phyloP scores from a whole-genome alignment of 345 rosid genomes.

The Euclidium syriacum region DNA sequence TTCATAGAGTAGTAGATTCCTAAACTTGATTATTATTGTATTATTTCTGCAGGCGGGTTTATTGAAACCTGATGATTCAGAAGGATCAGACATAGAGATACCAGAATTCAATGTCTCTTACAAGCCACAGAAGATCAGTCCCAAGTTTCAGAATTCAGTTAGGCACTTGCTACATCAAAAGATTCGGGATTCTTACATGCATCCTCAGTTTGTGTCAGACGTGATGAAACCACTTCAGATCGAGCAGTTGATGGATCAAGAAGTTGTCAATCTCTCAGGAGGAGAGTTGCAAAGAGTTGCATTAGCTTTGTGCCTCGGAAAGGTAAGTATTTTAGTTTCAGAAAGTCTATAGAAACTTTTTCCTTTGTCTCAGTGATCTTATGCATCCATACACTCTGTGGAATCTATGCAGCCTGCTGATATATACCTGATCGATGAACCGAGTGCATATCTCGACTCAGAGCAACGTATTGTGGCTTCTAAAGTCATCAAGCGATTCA shows the following conservation, averaged over 20 bases:
- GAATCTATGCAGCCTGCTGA: slow-evolving; percentile 82
- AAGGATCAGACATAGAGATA: slow-evolving; percentile 74
- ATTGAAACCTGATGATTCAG: slow-evolving; percentile 72
- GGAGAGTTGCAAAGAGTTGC: slow-evolving; percentile 99
- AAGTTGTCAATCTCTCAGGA: slow-evolving; percentile 92
- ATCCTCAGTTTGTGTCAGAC: slow-evolving; percentile 96
- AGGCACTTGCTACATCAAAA: slow-evolving; percentile 79
- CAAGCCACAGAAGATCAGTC: slow-evolving; percentile 98
- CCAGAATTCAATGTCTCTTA: slow-evolving; percentile 96
- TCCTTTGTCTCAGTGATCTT: slow-evolving; percentile 9
- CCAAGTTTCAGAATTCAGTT: slow-evolving; percentile 69
- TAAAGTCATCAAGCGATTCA: slow-evolving; percentile 95
- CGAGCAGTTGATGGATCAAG: slow-evolving; percentile 96
- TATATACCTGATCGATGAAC: slow-evolving; percentile 95
- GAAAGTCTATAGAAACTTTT: neutral
- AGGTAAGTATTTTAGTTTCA: slow-evolving; percentile 42
- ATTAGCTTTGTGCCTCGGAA: slow-evolving; percentile 88
- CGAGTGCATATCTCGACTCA: slow-evolving; percentile 97
- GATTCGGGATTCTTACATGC: slow-evolving; percentile 88
- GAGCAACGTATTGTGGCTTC: slow-evolving; percentile 99
- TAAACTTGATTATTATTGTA: slow-evolving; percentile 10
- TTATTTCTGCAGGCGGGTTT: slow-evolving; percentile 69
- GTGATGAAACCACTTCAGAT: slow-evolving; percentile 98
- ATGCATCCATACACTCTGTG: slow-evolving; percentile 1
- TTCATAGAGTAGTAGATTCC: neutral